phyloP scores from a whole-genome alignment of 2,329 filamentous ascomycete species.

The Elsinoe arachidis region DNA sequence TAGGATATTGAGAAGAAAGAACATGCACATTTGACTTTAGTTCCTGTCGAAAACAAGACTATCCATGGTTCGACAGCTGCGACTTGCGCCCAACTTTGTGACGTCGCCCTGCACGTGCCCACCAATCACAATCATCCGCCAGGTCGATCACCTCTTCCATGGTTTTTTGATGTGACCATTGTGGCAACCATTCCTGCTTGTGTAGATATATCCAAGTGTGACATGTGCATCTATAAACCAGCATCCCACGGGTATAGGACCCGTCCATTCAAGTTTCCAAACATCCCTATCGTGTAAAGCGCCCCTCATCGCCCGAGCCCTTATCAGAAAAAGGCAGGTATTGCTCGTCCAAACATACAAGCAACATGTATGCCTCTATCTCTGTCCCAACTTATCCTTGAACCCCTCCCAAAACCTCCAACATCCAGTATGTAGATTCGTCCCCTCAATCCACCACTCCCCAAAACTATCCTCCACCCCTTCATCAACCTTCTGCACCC shows the following conservation, averaged over 20 bases:
- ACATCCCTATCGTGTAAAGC: no score
- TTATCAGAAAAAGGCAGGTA: no score
- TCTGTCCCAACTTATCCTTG: slow-evolving; percentile 58
- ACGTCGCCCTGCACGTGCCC: not conserved
- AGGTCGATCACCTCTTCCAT: not conserved
- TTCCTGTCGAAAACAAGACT: not conserved
- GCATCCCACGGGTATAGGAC: no score
- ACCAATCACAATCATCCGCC: not conserved
- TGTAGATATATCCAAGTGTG: not conserved
- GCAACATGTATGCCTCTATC: slow-evolving; percentile 36
- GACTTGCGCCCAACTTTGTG: not conserved
- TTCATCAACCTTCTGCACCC: slow-evolving; percentile 65
- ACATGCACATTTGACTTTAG: no score
- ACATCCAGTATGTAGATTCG: slow-evolving; percentile 50
- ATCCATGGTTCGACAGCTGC: slow-evolving; percentile 1
- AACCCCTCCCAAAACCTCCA: slow-evolving; percentile 78
- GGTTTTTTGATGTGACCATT: not conserved
- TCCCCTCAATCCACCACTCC: slow-evolving; percentile 84
- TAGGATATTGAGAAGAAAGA: no score
- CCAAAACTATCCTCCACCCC: slow-evolving; percentile 84
- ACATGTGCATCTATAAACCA: no score
- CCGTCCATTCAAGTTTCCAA: no score
- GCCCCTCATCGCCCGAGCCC: no score
- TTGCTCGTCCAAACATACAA: not conserved
- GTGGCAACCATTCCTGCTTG: not conserved